Evolutionary conservation across 2,329 filamentous ascomycete species (phyloP).

Genomic region (Mollisia scopiformis): DNA sequence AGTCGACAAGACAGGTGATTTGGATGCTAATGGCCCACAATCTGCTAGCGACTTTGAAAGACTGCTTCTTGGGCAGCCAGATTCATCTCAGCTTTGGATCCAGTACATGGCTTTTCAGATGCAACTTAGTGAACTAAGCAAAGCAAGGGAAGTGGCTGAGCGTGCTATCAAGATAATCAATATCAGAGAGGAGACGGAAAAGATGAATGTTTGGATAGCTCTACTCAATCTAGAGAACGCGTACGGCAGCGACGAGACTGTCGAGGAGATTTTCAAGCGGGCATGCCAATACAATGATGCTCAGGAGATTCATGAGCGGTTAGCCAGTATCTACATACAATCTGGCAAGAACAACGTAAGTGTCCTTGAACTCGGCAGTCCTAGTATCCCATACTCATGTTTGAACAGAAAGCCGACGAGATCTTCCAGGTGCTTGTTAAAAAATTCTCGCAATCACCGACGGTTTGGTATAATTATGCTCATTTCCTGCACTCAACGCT

Average conservation of each 20-base stretch:
- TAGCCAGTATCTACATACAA: conserved; percentile 94
- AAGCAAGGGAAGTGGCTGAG: conserved; percentile 87
- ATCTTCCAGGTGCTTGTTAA: conserved; percentile 87
- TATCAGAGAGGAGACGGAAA: conserved; percentile 88
- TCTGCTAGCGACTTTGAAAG: conserved; percentile 92
- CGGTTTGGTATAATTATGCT: conserved; percentile 93
- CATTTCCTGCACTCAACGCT: conserved; percentile 83
- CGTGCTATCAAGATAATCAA: conserved; percentile 90
- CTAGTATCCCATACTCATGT: conserved; percentile 26
- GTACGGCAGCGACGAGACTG: conserved; percentile 80
- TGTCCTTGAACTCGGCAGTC: conserved; percentile 13
- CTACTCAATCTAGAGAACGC: conserved; percentile 92
- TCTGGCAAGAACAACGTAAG: conserved; percentile 82
- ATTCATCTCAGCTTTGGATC: conserved; percentile 93
- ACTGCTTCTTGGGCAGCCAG: conserved; percentile 86
- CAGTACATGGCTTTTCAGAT: conserved; percentile 99
- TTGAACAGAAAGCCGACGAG: conserved; percentile 75
- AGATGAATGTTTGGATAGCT: conserved; percentile 93
- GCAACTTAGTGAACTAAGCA: conserved; percentile 84
- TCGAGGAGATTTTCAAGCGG: conserved; percentile 86
- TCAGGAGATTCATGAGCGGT: conserved; percentile 84
- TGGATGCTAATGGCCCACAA: conserved; percentile 86
- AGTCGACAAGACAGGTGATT: conserved; percentile 87
- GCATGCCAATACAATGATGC: conserved; percentile 94
- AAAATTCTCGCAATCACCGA: conserved; percentile 79